These are phyloP conservation scores for Cicer arietinum DNA, from an alignment of 306 rosid species.

Conservation along the genomic window DNA sequence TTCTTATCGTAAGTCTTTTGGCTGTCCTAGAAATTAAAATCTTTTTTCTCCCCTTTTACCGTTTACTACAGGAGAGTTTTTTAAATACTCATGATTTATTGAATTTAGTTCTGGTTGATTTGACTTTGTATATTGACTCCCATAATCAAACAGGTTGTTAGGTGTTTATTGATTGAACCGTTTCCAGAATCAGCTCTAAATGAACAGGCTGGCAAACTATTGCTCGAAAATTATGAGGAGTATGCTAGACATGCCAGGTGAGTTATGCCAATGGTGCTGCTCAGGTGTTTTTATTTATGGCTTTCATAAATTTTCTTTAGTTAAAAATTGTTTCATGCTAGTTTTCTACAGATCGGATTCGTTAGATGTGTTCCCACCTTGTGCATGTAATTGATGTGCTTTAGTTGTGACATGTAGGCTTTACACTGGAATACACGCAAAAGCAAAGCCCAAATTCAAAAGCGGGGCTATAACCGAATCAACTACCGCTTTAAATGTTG, in stretches of 20 bases:
- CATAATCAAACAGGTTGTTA: conserved; percentile 74
- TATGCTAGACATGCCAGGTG: conserved; percentile 98
- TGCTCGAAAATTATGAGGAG: conserved; percentile 92
- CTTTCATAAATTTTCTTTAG: not conserved
- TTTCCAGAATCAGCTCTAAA: conserved; percentile 98
- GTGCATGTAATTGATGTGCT: not conserved
- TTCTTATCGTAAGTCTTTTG: conserved; percentile 71
- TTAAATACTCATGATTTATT: conserved; percentile 7
- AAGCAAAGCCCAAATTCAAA: conserved; percentile 84
- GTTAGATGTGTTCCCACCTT: not conserved
- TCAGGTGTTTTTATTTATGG: not conserved
- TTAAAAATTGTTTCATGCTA: conserved; percentile 12
- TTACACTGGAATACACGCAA: conserved; percentile 96
- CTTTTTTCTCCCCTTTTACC: too few species aligned
- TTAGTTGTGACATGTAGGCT: conserved; percentile 60
- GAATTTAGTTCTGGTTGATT: conserved; percentile 26
- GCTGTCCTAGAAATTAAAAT: not conserved
- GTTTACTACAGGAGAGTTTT: not conserved
- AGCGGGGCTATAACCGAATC: conserved; percentile 95
- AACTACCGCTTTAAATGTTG: conserved; percentile 88
- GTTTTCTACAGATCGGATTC: not conserved
- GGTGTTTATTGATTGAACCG: conserved; percentile 98
- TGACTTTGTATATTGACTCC: conserved; percentile 16
- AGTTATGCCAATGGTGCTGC: conserved; percentile 44
- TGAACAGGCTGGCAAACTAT: conserved; percentile 94